Evolutionary conservation across 1,284 basidiomycete species (phyloP), one percentile per base, ranked within the genome.

Genomic region (Ustilago shanxiensis): DNA sequence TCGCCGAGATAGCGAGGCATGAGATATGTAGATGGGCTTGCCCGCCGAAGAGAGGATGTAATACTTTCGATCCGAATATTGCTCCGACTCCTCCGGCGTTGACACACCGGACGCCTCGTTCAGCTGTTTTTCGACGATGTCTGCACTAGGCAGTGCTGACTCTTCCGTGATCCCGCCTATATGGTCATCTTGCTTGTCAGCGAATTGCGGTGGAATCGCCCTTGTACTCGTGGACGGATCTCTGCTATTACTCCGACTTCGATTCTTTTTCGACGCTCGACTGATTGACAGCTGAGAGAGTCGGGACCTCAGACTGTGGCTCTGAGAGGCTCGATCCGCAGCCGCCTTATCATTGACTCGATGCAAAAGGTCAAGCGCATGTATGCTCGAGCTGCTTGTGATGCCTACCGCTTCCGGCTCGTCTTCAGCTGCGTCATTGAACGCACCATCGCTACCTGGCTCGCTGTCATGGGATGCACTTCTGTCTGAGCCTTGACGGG

Each of bases 21-120:
- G 70, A 3, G 73, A 77, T 51, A 78, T 69, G 74, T 75, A 83
- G 68, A 83, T 77, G 8, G 80, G 80, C 60, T 83, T 83, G 22
- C 81, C 81, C 2, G 81, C 81, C 1, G 73, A 75, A 13, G 74
- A 81, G 33, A 83, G 65, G 53, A 83, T 76, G 61, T 71, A 79
- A 63, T 83, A 83, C 52, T 73, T 77, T 29, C 74, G 63, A 60
- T 69, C 60, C 7, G 75, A 66, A 22, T 63, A 79, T 14, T 53
- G 58, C 33, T 70, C 76, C 6, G 47, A 10, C 13, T 58, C 52
- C 1, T 1, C 16, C 16, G 28, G n/a, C 0, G 31, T 22, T 2
- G 26, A 13, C 7, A 6, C 11, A 29, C 14, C 24, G 16, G 60
- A 20, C 10, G 18, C 28, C 7, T 50, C 53, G 16, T 37, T 28